Evolutionary conservation across 495 filamentous ascomycete species (phyloP), one percentile per base, ranked within the genome.

Genomic region (Bacidia rubella): DNA sequence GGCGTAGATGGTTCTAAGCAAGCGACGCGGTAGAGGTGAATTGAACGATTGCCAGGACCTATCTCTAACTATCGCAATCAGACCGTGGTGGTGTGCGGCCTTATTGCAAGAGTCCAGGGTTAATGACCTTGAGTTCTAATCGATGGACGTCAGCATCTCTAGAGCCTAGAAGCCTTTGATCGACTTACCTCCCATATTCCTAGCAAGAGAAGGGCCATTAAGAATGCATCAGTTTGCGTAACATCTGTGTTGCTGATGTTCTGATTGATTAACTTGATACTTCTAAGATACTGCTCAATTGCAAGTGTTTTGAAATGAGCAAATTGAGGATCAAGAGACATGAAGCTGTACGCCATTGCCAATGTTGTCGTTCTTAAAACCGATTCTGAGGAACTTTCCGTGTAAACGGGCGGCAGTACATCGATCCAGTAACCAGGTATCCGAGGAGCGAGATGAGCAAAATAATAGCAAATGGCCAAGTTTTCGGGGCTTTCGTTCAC

Each of bases 161-260:
- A 4, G 45, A 22, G 9, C 25, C 45, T 48, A 26, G 10, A 26
- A 22, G 17, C 9, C 17, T 9, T 29, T 48, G 20, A 48, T 7
- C 7, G 10, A 48, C 19, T 11, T 23, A 48, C 45, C 45, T 48
- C 45, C 45, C 45, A 48, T n/a, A 48, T 48, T n/a, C 24, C 45
- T 3, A 48, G 22, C 19, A 48, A 9, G 21, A 48, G 25, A 3
- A 48, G 4, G 7, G 24, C 17, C 12, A 48, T 48, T 22, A 48
- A 27, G 19, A 22, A 24, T 15, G 11, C 3, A 29, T 48, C 45
- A 4, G 20, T 11, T 7, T 22, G 22, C 10, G 25, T 10, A 10
- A 22, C 17, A n/a, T n/a, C n/a, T n/a, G n/a, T n/a, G n/a, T n/a
- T n/a, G n/a, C n/a, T n/a, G n/a, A n/a, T n/a, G n/a, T n/a, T 29